Base-by-base conservation (phyloP, 2,329 filamentous ascomycete genomes). In the Fusarium coffeatum region DNA sequence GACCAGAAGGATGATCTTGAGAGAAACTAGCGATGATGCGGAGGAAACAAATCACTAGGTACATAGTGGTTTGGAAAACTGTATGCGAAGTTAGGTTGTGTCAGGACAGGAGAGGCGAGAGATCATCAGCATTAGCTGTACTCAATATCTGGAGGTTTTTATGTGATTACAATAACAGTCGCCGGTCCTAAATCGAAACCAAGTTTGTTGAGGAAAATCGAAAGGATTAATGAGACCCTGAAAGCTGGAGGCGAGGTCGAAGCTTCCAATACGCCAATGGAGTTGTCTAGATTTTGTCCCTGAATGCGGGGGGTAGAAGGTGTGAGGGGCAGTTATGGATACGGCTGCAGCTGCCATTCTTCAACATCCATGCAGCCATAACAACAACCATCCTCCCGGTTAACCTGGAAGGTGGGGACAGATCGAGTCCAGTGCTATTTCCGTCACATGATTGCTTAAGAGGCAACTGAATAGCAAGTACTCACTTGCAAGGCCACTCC, bases 271-370 rank as follows among this genome's bases (percentile, higher is more conserved):
- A 32, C 16, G 18, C 72, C 66, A 74, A 75, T 74, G 27, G 64
- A 37, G 23, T 30, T 18, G 20, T 47, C 20, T 28, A 43, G 27
- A 56, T 34, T 13, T 32, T 48, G 49, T 72, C 72, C 72, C 72
- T 63, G 60, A 74, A 72, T 74, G 72, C 72, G 71, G 71, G 72
- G 72, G n/a, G 45, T 25, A 20, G 11, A 54, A 43, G 50, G 25
- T 30, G 50, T 59, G 57, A 16, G 72, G 72, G 69, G 67, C 64
- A 66, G 28, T 23, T 25, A 43, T 23, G 47, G 28, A 11, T n/a
- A 20, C 12, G 18, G n/a, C 55, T 63, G 62, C 61, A 63, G 61
- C 64, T 69, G 59, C 59, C 45, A 64, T 34, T 56, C 30, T 28
- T 22, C 32, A 46, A 40, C 50, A 55, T 28, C 51, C 37, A 40